Evolutionary conservation across 1,139 yeast species (phyloP).

Genomic region (Pneumocystis murina): DNA sequence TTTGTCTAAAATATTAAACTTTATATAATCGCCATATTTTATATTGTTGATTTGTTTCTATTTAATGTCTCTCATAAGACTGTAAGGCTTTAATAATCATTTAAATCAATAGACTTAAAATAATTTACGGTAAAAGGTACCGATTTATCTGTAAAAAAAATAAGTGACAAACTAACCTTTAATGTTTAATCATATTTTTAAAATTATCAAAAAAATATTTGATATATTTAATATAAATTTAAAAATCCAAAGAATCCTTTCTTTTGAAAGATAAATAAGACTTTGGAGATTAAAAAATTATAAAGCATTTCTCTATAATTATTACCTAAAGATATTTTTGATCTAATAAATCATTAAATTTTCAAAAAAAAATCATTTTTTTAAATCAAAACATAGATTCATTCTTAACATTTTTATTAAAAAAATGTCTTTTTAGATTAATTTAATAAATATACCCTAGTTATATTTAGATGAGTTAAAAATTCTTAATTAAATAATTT

Average conservation of each 20-base stretch:
- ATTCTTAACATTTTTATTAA: not conserved
- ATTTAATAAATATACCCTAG: not conserved
- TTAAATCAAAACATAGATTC: not conserved
- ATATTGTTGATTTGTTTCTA: not conserved
- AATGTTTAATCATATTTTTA: not conserved
- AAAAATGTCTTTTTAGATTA: not conserved
- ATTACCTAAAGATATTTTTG: not conserved
- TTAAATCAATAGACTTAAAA: not conserved
- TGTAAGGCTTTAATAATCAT: not conserved
- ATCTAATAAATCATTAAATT: not conserved
- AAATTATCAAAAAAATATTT: not conserved
- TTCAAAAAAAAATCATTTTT: not conserved
- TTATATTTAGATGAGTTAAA: not conserved
- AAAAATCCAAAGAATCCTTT: not conserved
- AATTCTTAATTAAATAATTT: not conserved
- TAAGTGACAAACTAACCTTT: not conserved
- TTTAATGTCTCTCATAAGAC: not conserved
- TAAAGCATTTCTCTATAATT: not conserved
- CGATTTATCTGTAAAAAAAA: not conserved
- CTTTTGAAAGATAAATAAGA: not conserved
- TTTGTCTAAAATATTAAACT: not conserved
- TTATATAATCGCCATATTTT: not conserved
- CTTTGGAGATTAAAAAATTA: not conserved
- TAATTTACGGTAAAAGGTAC: not conserved
- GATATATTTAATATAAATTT: not conserved